Conservation (phyloP, 1,139 yeast species). For the Yamadazyma friedrichii region DNA sequence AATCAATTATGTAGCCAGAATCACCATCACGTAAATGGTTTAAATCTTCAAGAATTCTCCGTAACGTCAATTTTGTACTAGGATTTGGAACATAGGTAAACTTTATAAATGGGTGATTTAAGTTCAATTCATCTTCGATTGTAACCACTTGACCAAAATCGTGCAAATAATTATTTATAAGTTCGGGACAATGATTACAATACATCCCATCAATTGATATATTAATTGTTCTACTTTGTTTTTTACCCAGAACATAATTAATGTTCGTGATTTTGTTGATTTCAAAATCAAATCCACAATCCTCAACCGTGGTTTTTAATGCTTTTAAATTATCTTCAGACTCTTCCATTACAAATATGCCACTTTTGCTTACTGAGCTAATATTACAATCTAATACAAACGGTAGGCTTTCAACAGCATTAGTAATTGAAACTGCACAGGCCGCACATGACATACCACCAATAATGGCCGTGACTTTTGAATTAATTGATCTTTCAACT, state of each 20-base stretch:
- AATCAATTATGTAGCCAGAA: conserved; percentile 22
- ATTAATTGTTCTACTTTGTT: conserved; percentile 53
- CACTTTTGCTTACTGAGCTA: conserved; percentile 60
- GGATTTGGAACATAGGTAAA: conserved; percentile 64
- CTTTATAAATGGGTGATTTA: conserved; percentile 55
- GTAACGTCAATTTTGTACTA: conserved; percentile 44
- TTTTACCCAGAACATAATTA: conserved; percentile 45
- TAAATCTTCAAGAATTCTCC: conserved; percentile 52
- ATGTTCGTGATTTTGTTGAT: conserved; percentile 37
- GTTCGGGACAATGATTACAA: conserved; percentile 67
- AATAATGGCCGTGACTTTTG: conserved; percentile 56
- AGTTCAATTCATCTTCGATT: conserved; percentile 54
- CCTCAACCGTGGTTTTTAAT: conserved; percentile 54
- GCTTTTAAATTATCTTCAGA: conserved; percentile 27
- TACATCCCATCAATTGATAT: conserved; percentile 66
- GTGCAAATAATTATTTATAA: conserved; percentile 47
- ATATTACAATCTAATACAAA: conserved; percentile 55
- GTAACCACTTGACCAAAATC: conserved; percentile 59
- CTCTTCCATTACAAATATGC: conserved; percentile 53
- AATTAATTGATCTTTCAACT: conserved; percentile 45
- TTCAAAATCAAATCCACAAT: conserved; percentile 65
- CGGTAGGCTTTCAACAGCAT: conserved; percentile 49
- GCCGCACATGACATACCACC: conserved; percentile 80
- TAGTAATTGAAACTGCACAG: conserved; percentile 57
- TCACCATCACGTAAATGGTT: conserved; percentile 39